These are phyloP conservation scores for Boletus rubescentipes DNA, from an alignment of 768 basidiomycete species.

Conservation along the genomic window DNA sequence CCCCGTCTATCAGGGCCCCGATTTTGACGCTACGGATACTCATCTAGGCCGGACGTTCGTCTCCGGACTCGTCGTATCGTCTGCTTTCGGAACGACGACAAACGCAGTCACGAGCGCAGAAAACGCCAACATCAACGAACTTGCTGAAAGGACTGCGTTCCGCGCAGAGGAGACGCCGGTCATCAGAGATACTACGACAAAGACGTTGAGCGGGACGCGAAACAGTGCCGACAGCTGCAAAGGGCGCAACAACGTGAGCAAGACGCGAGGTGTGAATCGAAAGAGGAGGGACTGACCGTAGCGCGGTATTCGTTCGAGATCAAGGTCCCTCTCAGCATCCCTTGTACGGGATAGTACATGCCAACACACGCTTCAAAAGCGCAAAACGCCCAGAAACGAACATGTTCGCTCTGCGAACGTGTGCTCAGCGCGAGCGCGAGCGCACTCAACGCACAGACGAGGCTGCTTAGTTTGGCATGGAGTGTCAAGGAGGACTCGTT, in stretches of 20 bases:
- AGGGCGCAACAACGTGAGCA: background rate
- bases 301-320: constrained; percentile 73
- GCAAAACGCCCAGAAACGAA: constrained; percentile 73
- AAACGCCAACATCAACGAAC: constrained; percentile 55
- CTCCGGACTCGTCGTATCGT: constrained; percentile 21
- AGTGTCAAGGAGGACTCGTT: constrained; percentile 46
- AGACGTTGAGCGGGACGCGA: constrained; percentile 72
- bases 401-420: constrained; percentile 40
- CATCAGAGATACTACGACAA: constrained; percentile 67
- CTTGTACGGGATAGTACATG: constrained; percentile 78
- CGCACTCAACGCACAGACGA: constrained; percentile 59
- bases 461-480: constrained; percentile 65
- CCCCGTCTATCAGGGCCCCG: no score
- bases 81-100: constrained; percentile 41
- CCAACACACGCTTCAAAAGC: constrained; percentile 75
- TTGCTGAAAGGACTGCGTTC: constrained; percentile 55
- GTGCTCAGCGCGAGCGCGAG: constrained; percentile 54
- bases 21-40: background rate
- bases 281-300: constrained; percentile 46
- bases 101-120: constrained; percentile 59
- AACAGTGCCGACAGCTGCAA: constrained; percentile 64
- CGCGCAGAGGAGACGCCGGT: constrained; percentile 69
- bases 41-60: constrained; percentile 13
- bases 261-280: background rate
- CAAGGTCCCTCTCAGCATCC: constrained; percentile 65